phyloP scores from a whole-genome alignment of 139 green algal genomes.

The Monoraphidium neglectum region DNA sequence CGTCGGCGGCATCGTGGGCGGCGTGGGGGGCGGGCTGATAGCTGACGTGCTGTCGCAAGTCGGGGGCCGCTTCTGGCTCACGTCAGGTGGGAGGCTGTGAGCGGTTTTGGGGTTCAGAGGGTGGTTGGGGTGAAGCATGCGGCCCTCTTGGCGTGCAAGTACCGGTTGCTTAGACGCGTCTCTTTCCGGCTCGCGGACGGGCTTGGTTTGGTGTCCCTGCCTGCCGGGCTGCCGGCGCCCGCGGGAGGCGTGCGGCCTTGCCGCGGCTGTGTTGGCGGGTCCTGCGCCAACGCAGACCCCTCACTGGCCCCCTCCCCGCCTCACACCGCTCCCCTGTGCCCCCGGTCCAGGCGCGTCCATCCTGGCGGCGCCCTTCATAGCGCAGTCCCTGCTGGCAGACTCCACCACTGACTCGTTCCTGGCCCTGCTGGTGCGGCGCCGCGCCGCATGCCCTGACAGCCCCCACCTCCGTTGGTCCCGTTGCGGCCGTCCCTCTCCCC shows the following conservation, averaged over 20 bases:
- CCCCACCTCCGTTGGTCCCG: too few relatives aligned
- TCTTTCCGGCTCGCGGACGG: not conserved
- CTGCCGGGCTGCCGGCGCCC: too few relatives aligned
- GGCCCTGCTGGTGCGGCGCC: constrained; percentile 54
- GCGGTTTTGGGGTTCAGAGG: not conserved
- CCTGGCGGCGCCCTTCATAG: constrained; percentile 73
- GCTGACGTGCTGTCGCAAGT: constrained; percentile 72
- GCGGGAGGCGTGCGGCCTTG: too few relatives aligned
- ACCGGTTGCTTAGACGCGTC: not conserved
- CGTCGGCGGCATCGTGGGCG: constrained; percentile 83
- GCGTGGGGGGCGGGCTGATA: constrained; percentile 74
- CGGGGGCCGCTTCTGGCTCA: constrained; percentile 62
- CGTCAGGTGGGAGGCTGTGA: constrained; percentile 33
- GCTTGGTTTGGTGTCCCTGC: too few relatives aligned
- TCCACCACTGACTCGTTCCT: constrained; percentile 71
- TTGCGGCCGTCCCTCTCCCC: too few relatives aligned
- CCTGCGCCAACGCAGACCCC: too few relatives aligned
- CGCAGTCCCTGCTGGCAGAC: constrained; percentile 58
- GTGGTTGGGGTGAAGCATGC: constrained; percentile 32
- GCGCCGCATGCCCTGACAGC: too few relatives aligned
- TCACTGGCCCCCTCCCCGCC: too few relatives aligned
- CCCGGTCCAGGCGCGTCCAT: constrained; percentile 53
- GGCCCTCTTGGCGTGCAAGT: not conserved
- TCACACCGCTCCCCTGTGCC: not conserved
- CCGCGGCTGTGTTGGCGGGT: too few relatives aligned